Base-by-base conservation (phyloP, 2,329 filamentous ascomycete species). In the Neofusicoccum cordaticola region DNA sequence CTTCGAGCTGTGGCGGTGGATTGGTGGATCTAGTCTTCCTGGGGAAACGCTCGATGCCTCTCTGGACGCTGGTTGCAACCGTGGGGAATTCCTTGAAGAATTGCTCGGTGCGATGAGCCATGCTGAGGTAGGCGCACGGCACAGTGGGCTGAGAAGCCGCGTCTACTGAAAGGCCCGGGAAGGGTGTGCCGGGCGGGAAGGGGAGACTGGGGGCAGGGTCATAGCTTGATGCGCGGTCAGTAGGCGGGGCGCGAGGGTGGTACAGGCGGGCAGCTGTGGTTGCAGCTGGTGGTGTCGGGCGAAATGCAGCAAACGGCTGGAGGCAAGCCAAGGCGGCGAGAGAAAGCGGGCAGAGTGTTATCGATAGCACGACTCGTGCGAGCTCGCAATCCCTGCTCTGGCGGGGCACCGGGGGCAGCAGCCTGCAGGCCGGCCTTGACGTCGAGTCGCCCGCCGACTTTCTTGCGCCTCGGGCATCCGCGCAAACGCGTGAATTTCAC, bases 41-140 rank as follows among this genome's bases (percentile, higher is more conserved):
- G 68, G 72, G 71, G 52, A 75, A 73, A 60, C 73, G 70, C 37
- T 65, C 51, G 8, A 47, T 50, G 35, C 72, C 71, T 13, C 6
- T 44, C 22, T 75, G 73, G 52, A 70, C 66, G 34, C 68, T 69
- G 27, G 71, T 73, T 27, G 67, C 66, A 8, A 71, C 67, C 63
- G 62, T 34, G 1, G 65, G 62, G 17, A 64, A 52, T 42, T 63
- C 65, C 15, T 64, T 64, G 34, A 64, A 60, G 52, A n/a, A 15
- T 6, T 52, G 27, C 22, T 45, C 35, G 34, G 41, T 19, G 44
- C 15, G 37, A 31, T 50, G 34, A 41, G 48, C 37, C 58, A 62
- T 51, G 58, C 19, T 51, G 58, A 42, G 11, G 45, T 42, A 22
- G 39, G 17, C 45, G 19, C 34, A 45, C 37, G 22, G 12, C 27